phyloP scores from a whole-genome alignment of 1,139 yeast genomes.

The Yamadazyma sp. region DNA sequence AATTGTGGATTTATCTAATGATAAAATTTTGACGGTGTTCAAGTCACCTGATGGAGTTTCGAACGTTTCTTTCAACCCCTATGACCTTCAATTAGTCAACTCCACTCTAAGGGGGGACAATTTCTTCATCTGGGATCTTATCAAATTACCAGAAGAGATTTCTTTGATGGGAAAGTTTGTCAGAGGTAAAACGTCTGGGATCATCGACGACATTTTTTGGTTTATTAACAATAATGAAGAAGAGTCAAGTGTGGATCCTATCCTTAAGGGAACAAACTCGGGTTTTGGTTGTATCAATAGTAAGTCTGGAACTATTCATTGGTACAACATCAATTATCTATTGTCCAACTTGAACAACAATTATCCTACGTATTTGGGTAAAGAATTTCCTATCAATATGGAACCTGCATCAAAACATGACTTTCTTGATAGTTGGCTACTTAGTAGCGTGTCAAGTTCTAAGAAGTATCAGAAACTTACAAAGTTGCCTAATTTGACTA shows the following conservation, averaged over 20 bases:
- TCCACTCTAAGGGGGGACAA: slow-evolving; percentile 61
- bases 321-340: slow-evolving; percentile 51
- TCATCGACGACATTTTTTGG: slow-evolving; percentile 56
- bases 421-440: slow-evolving; percentile 42
- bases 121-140: slow-evolving; percentile 64
- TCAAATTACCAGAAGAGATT: slow-evolving; percentile 51
- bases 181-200: slow-evolving; percentile 65
- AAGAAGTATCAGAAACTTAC: slow-evolving; percentile 30
- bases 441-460: slow-evolving; percentile 19
- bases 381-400: slow-evolving; percentile 13
- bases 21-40: slow-evolving; percentile 49
- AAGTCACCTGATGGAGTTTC: slow-evolving; percentile 66
- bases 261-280: slow-evolving; percentile 28
- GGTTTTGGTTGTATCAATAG: slow-evolving; percentile 59
- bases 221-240: slow-evolving; percentile 29
- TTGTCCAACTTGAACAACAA: slow-evolving; percentile 33
- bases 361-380: slow-evolving; percentile 18
- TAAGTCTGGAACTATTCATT: slow-evolving; percentile 62
- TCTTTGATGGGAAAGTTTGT: slow-evolving; percentile 58
- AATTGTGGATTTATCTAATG: slow-evolving; percentile 48
- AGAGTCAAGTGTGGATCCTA: slow-evolving; percentile 11
- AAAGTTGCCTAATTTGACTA: slow-evolving; percentile 27
- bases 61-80: slow-evolving; percentile 59
- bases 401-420: slow-evolving; percentile 6
- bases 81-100: slow-evolving; percentile 60